Evolutionary conservation across 2,329 filamentous ascomycete genomes (phyloP), one percentile per base, ranked within the genome.

Genomic region (Triangularia setosa): DNA sequence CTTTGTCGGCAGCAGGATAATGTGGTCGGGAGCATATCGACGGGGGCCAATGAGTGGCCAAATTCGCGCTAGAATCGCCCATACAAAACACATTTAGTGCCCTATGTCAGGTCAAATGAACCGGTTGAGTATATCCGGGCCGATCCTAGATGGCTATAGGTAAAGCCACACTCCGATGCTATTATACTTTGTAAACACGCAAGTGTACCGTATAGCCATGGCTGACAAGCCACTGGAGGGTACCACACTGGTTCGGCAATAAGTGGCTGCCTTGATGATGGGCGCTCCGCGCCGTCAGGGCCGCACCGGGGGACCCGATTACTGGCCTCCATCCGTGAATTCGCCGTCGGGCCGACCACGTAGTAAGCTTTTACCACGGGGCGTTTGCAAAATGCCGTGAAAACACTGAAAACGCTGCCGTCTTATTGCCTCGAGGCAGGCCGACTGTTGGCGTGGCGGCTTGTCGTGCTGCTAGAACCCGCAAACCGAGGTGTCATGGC

Each of bases 331-430:
- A 14, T 23, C 40, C 40, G 58, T 5, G 35, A 56, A 48, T 27
- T 62, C 27, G 52, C 28, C 58, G 55, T 62, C 65, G 62, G 65
- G 18, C 65, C 65, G 59, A 66, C 55, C 65, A 66, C 62, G 56
- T 64, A 56, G 61, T 21, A 23, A 24, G 12, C 55, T 63, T 60
- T 63, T 54, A 57, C 56, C 57, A 56, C 57, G 56, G 40, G 56
- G 57, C 57, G 48, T 28, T 25, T 44, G 44, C 12, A 56, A 44
- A 27, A 16, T 55, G 25, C 16, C 52, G 4, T 9, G 5, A 18
- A 54, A 48, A 40, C 14, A 40, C 33, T n/a, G 40, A 18, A 21
- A 21, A 21, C 2, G 40, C n/a, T 21, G n/a, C 40, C n/a, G 11
- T 21, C n/a, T 21, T 14, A 28, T 25, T n/a, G 54, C 54, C 25